Evolutionary conservation across 768 basidiomycete genomes (phyloP).

Genomic region (Boletus barrowsii): DNA sequence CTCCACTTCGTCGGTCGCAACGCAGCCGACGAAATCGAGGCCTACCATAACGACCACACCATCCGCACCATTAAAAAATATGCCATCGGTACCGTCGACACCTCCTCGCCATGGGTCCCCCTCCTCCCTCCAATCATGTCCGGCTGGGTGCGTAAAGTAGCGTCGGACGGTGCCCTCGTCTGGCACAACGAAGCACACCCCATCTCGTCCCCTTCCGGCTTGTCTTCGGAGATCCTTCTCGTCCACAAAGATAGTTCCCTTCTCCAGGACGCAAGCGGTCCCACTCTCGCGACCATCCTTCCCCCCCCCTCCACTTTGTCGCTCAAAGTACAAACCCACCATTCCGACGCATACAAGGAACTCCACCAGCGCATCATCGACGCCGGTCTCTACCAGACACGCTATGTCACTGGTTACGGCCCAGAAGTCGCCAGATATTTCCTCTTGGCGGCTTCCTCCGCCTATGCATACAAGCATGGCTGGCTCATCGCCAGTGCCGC

Average conservation of each 20-base stretch:
- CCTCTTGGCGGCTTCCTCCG: slow-evolving; percentile 57
- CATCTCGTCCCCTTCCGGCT: slow-evolving; percentile 32
- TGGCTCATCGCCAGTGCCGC: slow-evolving; percentile 77
- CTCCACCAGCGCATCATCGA: slow-evolving; percentile 72
- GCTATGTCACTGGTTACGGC: slow-evolving; percentile 84
- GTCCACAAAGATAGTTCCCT: slow-evolving; percentile 40
- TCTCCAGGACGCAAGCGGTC: slow-evolving; percentile 34
- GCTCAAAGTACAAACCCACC: slow-evolving; percentile 54
- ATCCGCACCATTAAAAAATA: slow-evolving; percentile 40
- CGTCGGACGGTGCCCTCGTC: slow-evolving; percentile 38
- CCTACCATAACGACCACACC: slow-evolving; percentile 66
- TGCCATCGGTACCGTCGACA: slow-evolving; percentile 65
- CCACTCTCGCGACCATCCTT: slow-evolving; percentile 43
- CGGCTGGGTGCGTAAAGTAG: slow-evolving; percentile 70
- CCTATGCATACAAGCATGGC: slow-evolving; percentile 54
- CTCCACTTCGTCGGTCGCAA: slow-evolving; percentile 96
- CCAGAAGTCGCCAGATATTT: slow-evolving; percentile 81
- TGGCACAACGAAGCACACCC: slow-evolving; percentile 67
- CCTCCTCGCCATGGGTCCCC: slow-evolving; percentile 62
- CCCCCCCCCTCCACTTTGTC: slow-evolving; percentile 56
- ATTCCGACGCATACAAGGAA: slow-evolving; percentile 75
- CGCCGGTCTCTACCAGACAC: slow-evolving; percentile 84
- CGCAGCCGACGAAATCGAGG: slow-evolving; percentile 91
- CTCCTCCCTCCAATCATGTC: slow-evolving; percentile 82
- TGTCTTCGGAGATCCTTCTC: slow-evolving; percentile 61